Percentiles rank a stretch among this genome's conserved stretches.
Conservation (phyloP, 352 stramenopile species). For the Pythium coloratum region DNA sequence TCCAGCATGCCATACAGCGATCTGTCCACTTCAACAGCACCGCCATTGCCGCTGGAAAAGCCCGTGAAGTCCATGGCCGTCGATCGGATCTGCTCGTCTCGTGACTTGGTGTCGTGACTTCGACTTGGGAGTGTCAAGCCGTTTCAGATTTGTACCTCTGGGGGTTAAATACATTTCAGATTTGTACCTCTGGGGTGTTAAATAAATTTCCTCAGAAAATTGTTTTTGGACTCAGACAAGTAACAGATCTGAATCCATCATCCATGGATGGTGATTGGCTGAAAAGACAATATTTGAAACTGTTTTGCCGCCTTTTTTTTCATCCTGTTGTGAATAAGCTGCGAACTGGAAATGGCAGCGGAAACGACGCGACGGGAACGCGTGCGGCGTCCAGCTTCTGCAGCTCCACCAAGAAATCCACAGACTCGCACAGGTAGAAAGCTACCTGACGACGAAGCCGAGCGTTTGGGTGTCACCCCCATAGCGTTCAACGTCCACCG, state of each 20-base stretch:
- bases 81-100: not conserved
- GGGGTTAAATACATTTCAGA: not conserved
- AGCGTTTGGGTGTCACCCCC: slow-evolving; percentile 1
- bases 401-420: not conserved
- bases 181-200: not conserved
- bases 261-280: slow-evolving; percentile 4
- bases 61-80: slow-evolving; percentile 14
- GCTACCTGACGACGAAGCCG: not conserved
- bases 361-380: not conserved
- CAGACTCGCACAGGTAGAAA: not conserved
- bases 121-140: not conserved
- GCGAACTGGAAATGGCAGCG: not conserved
- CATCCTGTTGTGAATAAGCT: not conserved
- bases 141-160: not conserved
- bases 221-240: not conserved
- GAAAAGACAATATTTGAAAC: slow-evolving; percentile 19
- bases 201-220: not conserved
- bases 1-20: slow-evolving; percentile 69
- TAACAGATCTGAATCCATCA: not conserved
- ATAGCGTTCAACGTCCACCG: slow-evolving; percentile 41
- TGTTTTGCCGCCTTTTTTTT: slow-evolving; percentile 21
- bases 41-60: slow-evolving; percentile 1
- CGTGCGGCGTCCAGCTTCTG: not conserved
- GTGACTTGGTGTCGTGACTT: not conserved
- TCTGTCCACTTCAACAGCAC: slow-evolving; percentile 16